phyloP scores from a whole-genome alignment of 805 yeast genomes.

The Monosporozyma servazzii region DNA sequence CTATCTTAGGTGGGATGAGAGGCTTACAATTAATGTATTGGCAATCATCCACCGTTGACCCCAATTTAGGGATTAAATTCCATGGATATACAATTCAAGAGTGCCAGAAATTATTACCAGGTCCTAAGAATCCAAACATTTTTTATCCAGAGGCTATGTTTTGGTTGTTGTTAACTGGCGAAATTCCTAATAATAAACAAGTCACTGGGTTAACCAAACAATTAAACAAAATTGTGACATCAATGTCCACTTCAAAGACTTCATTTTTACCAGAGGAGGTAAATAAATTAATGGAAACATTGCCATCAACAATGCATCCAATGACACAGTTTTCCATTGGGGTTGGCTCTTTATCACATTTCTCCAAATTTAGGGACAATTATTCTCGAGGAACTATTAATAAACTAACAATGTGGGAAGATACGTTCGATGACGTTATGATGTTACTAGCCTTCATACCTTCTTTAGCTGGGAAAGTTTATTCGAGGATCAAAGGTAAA shows the following conservation, averaged over 20 bases:
- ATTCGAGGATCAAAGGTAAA: slow-evolving; percentile 49
- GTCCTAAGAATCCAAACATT: slow-evolving; percentile 36
- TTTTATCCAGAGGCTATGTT: slow-evolving; percentile 70
- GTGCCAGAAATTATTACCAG: slow-evolving; percentile 56
- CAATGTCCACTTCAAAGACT: slow-evolving; percentile 14
- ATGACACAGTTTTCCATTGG: slow-evolving; percentile 79
- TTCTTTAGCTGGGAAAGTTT: slow-evolving; percentile 56
- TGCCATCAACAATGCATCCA: slow-evolving; percentile 67
- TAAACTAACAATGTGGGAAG: slow-evolving; percentile 67
- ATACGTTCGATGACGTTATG: slow-evolving; percentile 61
- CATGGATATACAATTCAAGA: slow-evolving; percentile 70
- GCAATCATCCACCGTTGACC: slow-evolving; percentile 74
- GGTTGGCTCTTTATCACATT: slow-evolving; percentile 61
- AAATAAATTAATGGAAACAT: slow-evolving; percentile 47
- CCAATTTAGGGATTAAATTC: slow-evolving; percentile 68
- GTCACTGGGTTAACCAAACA: slow-evolving; percentile 47
- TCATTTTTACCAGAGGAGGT: slow-evolving; percentile 51
- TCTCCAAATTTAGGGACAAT: slow-evolving; percentile 61
- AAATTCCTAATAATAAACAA: slow-evolving; percentile 55
- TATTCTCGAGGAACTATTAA: slow-evolving; percentile 58
- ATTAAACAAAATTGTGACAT: slow-evolving; percentile 45
- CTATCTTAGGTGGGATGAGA: slow-evolving; percentile 66
- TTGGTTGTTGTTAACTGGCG: slow-evolving; percentile 71
- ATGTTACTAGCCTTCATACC: slow-evolving; percentile 68
- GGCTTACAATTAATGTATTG: slow-evolving; percentile 66